Evolutionary conservation across 108 stramenopile species (phyloP).

Genomic region (Tribonema minus): DNA sequence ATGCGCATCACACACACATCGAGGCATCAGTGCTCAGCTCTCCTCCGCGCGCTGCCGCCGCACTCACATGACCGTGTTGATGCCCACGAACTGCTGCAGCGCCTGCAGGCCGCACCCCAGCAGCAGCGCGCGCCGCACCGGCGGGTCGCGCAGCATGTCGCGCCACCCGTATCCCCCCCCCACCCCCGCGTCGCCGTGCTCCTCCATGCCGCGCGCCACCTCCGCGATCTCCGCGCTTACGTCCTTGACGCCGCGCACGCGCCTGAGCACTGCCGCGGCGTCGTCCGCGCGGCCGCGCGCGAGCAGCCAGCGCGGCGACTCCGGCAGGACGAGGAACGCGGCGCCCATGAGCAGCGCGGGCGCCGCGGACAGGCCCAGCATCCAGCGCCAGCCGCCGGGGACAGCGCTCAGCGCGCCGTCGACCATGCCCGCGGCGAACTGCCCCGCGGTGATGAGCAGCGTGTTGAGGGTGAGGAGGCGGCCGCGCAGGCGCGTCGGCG

Average conservation of each 20-base stretch:
- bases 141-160: constrained; percentile 34
- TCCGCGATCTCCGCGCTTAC: constrained; percentile 43
- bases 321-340: constrained; percentile 59
- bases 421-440: constrained; percentile 73
- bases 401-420: constrained; percentile 61
- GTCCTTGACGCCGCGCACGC: constrained; percentile 18
- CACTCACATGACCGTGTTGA: constrained; percentile 92
- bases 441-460: constrained; percentile 68
- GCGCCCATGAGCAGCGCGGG: constrained; percentile 12
- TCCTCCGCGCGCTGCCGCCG: too few relatives aligned
- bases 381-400: constrained; percentile 70
- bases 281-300: constrained; percentile 55
- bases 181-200: background rate
- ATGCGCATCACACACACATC: too few relatives aligned
- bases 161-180: background rate
- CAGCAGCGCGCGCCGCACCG: constrained; percentile 57
- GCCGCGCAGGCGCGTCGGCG: constrained; percentile 64
- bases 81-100: constrained; percentile 75
- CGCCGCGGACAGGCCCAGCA: constrained; percentile 70
- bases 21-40: too few relatives aligned
- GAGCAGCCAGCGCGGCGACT: constrained; percentile 77
- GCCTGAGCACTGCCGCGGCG: constrained; percentile 60
- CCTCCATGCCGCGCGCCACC: constrained; percentile 8
- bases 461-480: constrained; percentile 70
- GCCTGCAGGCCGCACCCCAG: constrained; percentile 78